phyloP scores from a whole-genome alignment of 148 eudicot genomes.

The Drosera capensis region DNA sequence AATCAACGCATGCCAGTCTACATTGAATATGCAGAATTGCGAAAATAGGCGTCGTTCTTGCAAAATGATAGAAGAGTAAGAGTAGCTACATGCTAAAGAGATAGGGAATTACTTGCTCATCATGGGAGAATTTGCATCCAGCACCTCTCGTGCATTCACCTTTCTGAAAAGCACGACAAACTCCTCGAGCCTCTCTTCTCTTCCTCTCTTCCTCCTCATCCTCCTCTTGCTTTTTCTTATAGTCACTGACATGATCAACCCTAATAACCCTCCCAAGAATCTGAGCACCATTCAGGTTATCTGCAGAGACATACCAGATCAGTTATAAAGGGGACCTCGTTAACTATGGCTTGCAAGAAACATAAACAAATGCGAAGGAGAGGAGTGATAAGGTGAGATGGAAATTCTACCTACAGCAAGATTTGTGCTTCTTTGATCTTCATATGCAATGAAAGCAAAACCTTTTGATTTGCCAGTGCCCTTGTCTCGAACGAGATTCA shows the following conservation, averaged over 20 bases:
- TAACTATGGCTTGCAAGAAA: too few species aligned
- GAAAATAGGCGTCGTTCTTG: not conserved
- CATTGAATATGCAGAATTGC: not conserved
- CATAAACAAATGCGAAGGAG: not conserved
- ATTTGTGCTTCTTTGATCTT: constrained; percentile 91
- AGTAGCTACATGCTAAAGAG: constrained; percentile 1
- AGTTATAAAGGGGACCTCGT: too few species aligned
- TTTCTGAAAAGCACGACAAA: constrained; percentile 83
- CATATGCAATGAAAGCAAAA: constrained; percentile 84
- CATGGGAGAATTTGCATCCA: constrained; percentile 84
- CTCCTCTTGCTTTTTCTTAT: constrained; percentile 92
- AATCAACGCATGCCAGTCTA: too few species aligned
- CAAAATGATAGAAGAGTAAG: not conserved
- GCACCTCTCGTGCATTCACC: constrained; percentile 82
- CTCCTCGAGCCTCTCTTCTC: constrained; percentile 89
- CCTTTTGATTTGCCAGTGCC: constrained; percentile 90
- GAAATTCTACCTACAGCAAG: constrained; percentile 70
- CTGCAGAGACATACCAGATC: constrained; percentile 17
- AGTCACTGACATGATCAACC: constrained; percentile 77
- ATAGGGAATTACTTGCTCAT: constrained; percentile 40
- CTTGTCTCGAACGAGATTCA: constrained; percentile 80
- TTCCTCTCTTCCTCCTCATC: constrained; percentile 66
- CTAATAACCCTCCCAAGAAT: constrained; percentile 66
- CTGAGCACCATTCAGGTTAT: constrained; percentile 85
- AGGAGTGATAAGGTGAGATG: not conserved